These are phyloP conservation scores for Silene noctiflora DNA, from an alignment of 179 eudicot species.

Conservation along the genomic window DNA sequence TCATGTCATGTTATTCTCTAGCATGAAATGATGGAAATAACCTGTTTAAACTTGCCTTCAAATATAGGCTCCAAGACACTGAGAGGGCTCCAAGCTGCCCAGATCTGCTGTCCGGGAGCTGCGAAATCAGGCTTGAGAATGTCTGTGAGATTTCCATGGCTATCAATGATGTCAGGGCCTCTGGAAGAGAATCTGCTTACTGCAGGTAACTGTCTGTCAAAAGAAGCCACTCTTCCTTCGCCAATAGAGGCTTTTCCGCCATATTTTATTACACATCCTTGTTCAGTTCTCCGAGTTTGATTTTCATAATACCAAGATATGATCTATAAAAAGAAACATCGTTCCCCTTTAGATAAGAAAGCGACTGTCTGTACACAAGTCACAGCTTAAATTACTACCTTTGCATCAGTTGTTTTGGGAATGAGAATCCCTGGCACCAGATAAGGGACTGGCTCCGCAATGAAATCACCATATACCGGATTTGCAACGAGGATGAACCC, in stretches of 20 bases:
- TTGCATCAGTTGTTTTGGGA: constrained; percentile 63
- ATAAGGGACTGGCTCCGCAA: constrained; percentile 79
- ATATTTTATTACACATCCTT: constrained; percentile 42
- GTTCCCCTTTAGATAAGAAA: not conserved
- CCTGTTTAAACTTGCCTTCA: constrained; percentile 42
- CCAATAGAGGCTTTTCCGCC: constrained; percentile 66
- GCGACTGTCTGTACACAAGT: not conserved
- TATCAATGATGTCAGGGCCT: constrained; percentile 74
- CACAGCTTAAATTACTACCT: constrained; percentile 37
- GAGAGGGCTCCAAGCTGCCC: constrained; percentile 99
- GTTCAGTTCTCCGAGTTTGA: constrained; percentile 44
- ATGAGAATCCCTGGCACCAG: constrained; percentile 79
- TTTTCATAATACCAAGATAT: constrained; percentile 58
- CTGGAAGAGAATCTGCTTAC: constrained; percentile 90
- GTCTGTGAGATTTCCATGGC: constrained; percentile 48
- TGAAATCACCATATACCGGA: constrained; percentile 70
- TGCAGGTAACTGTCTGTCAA: constrained; percentile 48
- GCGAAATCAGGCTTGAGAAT: constrained; percentile 81
- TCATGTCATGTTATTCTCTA: not conserved
- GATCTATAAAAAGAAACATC: constrained; percentile 39
- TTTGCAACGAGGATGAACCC: constrained; percentile 77
- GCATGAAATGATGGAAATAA: not conserved
- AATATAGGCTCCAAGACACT: constrained; percentile 59
- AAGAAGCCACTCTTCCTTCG: constrained; percentile 77
- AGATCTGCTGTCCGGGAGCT: constrained; percentile 92